Conservation (phyloP, 2,329 filamentous ascomycete species). For the Metarhizium guizhouense region DNA sequence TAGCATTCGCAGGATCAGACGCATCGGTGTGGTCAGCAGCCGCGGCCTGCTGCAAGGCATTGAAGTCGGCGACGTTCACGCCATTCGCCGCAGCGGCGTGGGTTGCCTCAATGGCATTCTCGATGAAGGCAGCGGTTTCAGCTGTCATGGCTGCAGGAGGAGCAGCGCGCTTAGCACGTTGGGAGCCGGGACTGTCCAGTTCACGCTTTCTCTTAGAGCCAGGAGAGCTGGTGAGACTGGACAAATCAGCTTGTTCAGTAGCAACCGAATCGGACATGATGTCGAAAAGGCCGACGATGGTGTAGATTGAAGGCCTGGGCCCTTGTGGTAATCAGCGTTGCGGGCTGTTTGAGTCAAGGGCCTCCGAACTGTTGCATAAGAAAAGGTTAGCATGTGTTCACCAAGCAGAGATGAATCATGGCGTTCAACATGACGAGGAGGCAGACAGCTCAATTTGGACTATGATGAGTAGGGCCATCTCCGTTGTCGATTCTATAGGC, state of each 20-base stretch:
- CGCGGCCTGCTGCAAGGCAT: constrained; percentile 46
- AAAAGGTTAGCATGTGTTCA: background rate
- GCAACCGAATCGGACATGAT: constrained; percentile 39
- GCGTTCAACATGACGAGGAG: background rate
- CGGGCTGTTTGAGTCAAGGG: background rate
- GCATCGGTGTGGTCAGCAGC: constrained; percentile 36
- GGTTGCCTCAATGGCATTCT: constrained; percentile 39
- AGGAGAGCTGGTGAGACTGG: constrained; percentile 31
- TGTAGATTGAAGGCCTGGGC: background rate
- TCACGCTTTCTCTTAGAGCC: constrained; percentile 48
- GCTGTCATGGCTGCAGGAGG: constrained; percentile 36
- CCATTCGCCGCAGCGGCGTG: constrained; percentile 28
- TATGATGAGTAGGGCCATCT: background rate
- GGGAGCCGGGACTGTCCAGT: constrained; percentile 38
- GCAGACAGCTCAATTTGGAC: background rate
- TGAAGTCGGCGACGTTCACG: constrained; percentile 45
- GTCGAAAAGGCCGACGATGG: background rate
- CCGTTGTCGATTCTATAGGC: background rate
- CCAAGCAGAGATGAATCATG: background rate
- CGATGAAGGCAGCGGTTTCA: constrained; percentile 43
- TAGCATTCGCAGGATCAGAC: constrained; percentile 43
- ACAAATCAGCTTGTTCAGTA: constrained; percentile 39
- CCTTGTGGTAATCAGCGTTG: background rate
- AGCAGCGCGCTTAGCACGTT: constrained; percentile 41
- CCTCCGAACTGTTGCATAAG: background rate